A percentile compares a stretch with the other conserved stretches of the same genome.
These are phyloP conservation scores for Solanum habrochaites DNA, from an alignment of 257 asterid species.

Conservation along the genomic window DNA sequence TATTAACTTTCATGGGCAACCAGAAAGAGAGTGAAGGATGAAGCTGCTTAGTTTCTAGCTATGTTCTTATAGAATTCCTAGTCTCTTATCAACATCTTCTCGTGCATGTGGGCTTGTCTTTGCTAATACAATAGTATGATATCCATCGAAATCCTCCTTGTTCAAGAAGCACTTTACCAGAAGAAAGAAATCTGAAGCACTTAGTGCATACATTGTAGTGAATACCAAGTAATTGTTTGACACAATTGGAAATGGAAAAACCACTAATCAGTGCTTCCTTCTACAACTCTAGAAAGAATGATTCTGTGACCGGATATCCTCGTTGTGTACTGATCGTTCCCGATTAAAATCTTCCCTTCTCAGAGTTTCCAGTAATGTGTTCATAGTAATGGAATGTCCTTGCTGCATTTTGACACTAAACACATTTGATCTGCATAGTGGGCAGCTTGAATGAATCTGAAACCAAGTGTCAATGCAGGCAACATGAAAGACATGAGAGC, in stretches of 20 bases:
- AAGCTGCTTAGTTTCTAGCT: not conserved
- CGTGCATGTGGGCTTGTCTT: not conserved
- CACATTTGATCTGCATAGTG: conserved; percentile 43
- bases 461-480: conserved; percentile 75
- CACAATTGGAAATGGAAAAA: not conserved
- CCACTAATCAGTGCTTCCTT: not conserved
- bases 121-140: not conserved
- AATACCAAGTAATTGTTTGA: not conserved
- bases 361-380: conserved; percentile 22
- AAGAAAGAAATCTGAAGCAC: not conserved
- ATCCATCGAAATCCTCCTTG: not conserved
- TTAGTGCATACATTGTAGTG: not conserved
- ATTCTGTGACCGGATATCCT: conserved; percentile 1
- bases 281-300: not conserved
- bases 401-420: not conserved
- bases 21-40: not conserved
- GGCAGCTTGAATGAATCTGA: conserved; percentile 71
- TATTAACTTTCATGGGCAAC: not conserved
- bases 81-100: not conserved
- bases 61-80: not conserved
- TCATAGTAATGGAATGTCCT: conserved; percentile 7
- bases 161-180: not conserved
- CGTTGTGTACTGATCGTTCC: conserved; percentile 11
- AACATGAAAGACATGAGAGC: conserved; percentile 63
- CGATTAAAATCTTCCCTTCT: conserved; percentile 34